These are phyloP conservation scores for Kwoniella pini DNA, from an alignment of 768 basidiomycete genomes.

Conservation along the genomic window DNA sequence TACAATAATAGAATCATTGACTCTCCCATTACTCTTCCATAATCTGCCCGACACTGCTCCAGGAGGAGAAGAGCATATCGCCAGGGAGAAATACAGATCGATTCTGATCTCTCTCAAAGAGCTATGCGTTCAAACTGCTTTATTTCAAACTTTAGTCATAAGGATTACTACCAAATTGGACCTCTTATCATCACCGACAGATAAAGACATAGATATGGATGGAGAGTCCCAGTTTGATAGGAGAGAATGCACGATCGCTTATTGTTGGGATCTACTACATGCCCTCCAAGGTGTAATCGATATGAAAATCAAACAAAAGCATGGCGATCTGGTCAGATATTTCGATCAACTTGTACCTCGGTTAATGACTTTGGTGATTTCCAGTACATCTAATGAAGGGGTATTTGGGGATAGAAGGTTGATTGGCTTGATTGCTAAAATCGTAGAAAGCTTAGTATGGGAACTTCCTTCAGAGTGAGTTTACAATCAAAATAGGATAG, in stretches of 20 bases:
- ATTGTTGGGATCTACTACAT: conserved; percentile 77
- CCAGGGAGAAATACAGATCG: conserved; percentile 68
- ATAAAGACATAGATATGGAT: conserved; percentile 23
- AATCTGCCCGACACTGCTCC: conserved; percentile 72
- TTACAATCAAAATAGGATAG: no score
- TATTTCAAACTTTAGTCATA: conserved; percentile 83
- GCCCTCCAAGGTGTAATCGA: conserved; percentile 67
- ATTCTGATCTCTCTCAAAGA: conserved; percentile 68
- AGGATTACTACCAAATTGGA: conserved; percentile 77
- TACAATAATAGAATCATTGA: conserved; percentile 68
- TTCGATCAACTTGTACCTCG: conserved; percentile 72
- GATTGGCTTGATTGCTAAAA: conserved; percentile 64
- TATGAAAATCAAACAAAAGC: conserved; percentile 60
- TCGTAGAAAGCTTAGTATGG: conserved; percentile 70
- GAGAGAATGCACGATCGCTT: conserved; percentile 68
- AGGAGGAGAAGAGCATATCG: conserved; percentile 59
- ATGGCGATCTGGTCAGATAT: conserved; percentile 77
- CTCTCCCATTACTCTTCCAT: conserved; percentile 76
- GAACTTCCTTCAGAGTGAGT: conserved; percentile 68
- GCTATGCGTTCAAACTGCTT: conserved; percentile 69
- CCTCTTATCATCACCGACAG: conserved; percentile 42
- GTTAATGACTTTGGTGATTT: conserved; percentile 68
- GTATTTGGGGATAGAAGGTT: conserved; percentile 60
- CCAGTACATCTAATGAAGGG: conserved; percentile 25
- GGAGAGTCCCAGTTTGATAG: conserved; percentile 1